Percentiles rank a stretch among this genome's conserved stretches.
phyloP scores from a whole-genome alignment of 2,329 filamentous ascomycete species.

The Chaetomiaceae sp. region DNA sequence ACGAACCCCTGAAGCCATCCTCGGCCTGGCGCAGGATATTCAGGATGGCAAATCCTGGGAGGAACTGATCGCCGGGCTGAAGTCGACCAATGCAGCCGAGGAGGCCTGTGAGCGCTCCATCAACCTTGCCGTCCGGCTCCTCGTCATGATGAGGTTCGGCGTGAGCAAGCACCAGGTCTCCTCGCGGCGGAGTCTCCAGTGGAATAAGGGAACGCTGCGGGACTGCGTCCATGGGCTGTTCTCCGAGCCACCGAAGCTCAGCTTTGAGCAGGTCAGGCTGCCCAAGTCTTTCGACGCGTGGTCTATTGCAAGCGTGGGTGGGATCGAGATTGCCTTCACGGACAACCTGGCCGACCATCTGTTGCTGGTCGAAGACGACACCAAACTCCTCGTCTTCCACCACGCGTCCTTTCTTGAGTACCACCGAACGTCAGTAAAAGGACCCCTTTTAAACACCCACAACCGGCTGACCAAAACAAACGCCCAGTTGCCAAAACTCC shows the following conservation, averaged over 20 bases:
- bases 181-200: neutral
- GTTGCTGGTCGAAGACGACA: constrained; percentile 4
- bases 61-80: neutral
- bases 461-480: neutral
- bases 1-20: neutral
- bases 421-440: neutral
- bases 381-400: constrained; percentile 3
- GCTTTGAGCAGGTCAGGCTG: neutral
- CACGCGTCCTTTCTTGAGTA: constrained; percentile 1
- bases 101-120: neutral
- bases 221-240: neutral
- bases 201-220: neutral
- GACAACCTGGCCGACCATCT: constrained; percentile 10
- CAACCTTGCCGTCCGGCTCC: neutral
- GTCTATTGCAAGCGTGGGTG: neutral
- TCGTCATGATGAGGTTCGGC: neutral
- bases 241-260: neutral
- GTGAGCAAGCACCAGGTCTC: neutral
- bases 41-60: neutral
- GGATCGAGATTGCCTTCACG: constrained; percentile 1
- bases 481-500: neutral
- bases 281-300: constrained; percentile 1
- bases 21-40: neutral
- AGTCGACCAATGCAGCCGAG: neutral
- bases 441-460: neutral